Evolutionary conservation across 805 yeast genomes (phyloP), one percentile per base, ranked within the genome.

Genomic region (Candida parachauliodes): DNA sequence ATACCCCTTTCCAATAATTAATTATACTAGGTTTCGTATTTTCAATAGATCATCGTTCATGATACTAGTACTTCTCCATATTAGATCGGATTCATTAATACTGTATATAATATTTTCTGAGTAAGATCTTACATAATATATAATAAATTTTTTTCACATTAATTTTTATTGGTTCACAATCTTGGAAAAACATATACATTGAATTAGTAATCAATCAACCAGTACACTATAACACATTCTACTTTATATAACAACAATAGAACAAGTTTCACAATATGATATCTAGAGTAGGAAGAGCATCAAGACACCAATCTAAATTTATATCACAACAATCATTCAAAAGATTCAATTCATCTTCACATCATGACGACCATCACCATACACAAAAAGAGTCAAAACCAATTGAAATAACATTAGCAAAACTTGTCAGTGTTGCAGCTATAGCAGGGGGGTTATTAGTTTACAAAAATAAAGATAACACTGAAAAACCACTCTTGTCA

Each of bases 351-450:
- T 49, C 54, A 22, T 31, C 44, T 24, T 11, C 8, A 5, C 28
- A 32, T 24, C 28, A 32, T 24, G 31, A 34, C 22, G 39, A 32
- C 14, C 36, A 40, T 10, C 47, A 42, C 32, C 49, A 49, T 38
- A 46, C 43, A 30, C 48, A 41, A 35, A 45, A 43, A 32, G 46
- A 44, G 23, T 39, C 46, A 35, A 44, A 45, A 30, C 55, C 55
- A 21, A 39, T 54, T 26, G 72, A 68, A 48, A 60, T 68, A 47
- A 65, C 61, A 45, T 50, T 65, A 34, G 52, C 69, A 35, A 67
- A 64, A 43, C 64, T 68, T 31, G 60, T 67, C 43, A 70, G 70
- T 30, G 46, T 65, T 24, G 72, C 72, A 26, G 60, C 65, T 20
- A 47, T 61, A 37, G 65, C 61, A 12, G 74, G 70, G 8, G 62